These are phyloP conservation scores for Arabidopsis lyrata DNA, from an alignment of 441 rosid species.

Conservation along the genomic window DNA sequence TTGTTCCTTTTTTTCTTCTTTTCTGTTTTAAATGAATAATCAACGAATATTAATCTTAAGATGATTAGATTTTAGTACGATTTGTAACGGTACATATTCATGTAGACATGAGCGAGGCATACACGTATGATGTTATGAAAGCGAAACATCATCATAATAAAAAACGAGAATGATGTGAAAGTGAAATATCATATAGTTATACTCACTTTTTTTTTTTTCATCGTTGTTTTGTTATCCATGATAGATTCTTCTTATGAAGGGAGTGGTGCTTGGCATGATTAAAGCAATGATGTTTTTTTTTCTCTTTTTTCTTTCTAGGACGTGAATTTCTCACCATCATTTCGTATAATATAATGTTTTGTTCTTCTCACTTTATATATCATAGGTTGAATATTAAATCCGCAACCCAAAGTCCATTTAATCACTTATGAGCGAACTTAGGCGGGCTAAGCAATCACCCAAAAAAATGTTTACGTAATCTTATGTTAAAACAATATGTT, in stretches of 20 bases:
- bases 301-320: neutral
- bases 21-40: too few species aligned
- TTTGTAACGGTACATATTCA: too few species aligned
- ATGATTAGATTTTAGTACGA: too few species aligned
- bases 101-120: neutral
- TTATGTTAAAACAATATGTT: too few species aligned
- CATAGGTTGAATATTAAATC: neutral
- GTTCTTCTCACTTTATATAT: neutral
- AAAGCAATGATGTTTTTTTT: conserved; percentile 33
- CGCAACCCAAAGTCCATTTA: too few species aligned
- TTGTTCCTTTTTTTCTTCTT: too few species aligned
- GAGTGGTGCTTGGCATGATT: conserved; percentile 47
- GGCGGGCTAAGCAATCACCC: too few species aligned
- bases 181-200: conserved; percentile 34
- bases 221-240: neutral
- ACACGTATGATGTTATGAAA: conserved; percentile 34
- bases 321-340: conserved; percentile 31
- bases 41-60: too few species aligned
- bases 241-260: conserved; percentile 24
- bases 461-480: too few species aligned
- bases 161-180: conserved; percentile 40
- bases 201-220: neutral
- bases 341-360: conserved; percentile 28
- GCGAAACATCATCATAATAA: conserved; percentile 31
- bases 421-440: too few species aligned